A percentile compares a stretch with the other conserved stretches of the same genome.
phyloP scores from a whole-genome alignment of 257 asterid species.

The Nicotiana otophora region DNA sequence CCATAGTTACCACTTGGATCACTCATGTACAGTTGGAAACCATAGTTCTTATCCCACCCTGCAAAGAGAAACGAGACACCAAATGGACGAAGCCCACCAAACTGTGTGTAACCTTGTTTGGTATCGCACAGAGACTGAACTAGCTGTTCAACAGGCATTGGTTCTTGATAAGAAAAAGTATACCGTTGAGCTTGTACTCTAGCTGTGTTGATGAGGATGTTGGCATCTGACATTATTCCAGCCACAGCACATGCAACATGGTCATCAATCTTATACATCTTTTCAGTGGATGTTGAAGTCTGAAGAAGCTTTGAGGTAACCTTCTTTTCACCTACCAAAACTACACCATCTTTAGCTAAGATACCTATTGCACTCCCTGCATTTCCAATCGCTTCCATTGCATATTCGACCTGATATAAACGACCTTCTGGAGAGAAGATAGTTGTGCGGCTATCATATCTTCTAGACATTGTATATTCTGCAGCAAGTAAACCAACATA shows the following conservation, averaged over 20 bases:
- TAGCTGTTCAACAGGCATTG: neutral
- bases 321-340: too few relatives aligned
- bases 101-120: conserved; percentile 9
- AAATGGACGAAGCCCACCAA: conserved; percentile 9
- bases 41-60: conserved; percentile 11
- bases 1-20: conserved; percentile 11
- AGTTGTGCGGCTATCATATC: conserved; percentile 12
- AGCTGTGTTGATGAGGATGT: too few relatives aligned
- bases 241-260: too few relatives aligned
- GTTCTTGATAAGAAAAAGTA: too few relatives aligned
- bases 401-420: conserved; percentile 5
- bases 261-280: too few relatives aligned
- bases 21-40: conserved; percentile 9
- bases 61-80: conserved; percentile 8
- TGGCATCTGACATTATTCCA: too few relatives aligned
- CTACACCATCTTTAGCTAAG: neutral
- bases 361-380: conserved; percentile 12
- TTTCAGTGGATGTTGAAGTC: too few relatives aligned
- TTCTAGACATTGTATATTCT: conserved; percentile 6
- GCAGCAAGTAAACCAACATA: neutral
- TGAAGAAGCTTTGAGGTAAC: too few relatives aligned
- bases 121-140: conserved; percentile 9
- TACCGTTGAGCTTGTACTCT: too few relatives aligned
- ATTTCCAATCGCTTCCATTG: conserved; percentile 11
- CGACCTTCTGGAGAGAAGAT: conserved; percentile 12